Evolutionary conservation across 1,284 basidiomycete species (phyloP).

Genomic region (Pseudomicrostroma phylloplanum): DNA sequence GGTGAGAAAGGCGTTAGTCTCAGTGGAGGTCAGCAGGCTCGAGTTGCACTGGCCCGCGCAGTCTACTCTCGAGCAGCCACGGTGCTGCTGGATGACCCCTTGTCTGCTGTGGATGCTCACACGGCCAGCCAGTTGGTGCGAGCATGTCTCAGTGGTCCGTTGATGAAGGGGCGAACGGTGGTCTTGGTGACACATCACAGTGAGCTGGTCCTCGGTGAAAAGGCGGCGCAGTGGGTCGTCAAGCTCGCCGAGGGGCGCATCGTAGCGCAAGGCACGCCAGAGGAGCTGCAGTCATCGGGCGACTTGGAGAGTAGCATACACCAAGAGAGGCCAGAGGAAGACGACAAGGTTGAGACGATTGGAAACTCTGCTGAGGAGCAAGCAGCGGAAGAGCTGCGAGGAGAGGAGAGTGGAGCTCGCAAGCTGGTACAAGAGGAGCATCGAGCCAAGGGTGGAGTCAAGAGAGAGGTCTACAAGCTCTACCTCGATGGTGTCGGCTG

Average conservation of each 20-base stretch:
- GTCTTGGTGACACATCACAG: conserved; percentile 66
- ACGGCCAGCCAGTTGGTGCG: conserved; percentile 56
- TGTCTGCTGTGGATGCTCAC: conserved; percentile 59
- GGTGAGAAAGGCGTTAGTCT: conserved; percentile 22
- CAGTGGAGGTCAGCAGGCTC: conserved; percentile 20
- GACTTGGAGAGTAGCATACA: conserved; percentile 12
- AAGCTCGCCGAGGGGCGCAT: conserved; percentile 29
- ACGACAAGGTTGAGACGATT: conserved; percentile 2
- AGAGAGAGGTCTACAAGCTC: conserved; percentile 16
- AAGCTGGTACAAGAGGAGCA: conserved; percentile 18
- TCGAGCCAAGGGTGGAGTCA: conserved; percentile 17
- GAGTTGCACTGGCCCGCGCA: conserved; percentile 33
- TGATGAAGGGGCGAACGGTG: conserved; percentile 58
- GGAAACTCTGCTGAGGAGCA: conserved; percentile 6
- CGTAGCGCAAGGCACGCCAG: conserved; percentile 2
- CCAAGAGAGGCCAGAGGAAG: neutral
- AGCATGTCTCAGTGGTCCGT: conserved; percentile 25
- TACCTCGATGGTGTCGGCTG: conserved; percentile 22
- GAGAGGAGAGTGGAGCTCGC: conserved; percentile 8
- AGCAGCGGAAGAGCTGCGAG: conserved; percentile 53
- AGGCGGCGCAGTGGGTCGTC: conserved; percentile 23
- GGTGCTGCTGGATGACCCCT: conserved; percentile 40
- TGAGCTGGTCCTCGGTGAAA: conserved; percentile 22
- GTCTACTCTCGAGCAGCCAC: conserved; percentile 36
- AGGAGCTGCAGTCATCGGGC: conserved; percentile 49